A percentile compares a stretch with the other conserved stretches of the same genome.
These are phyloP conservation scores for Calonectria hawksworthii DNA, from an alignment of 2,329 filamentous ascomycete species.

Conservation along the genomic window DNA sequence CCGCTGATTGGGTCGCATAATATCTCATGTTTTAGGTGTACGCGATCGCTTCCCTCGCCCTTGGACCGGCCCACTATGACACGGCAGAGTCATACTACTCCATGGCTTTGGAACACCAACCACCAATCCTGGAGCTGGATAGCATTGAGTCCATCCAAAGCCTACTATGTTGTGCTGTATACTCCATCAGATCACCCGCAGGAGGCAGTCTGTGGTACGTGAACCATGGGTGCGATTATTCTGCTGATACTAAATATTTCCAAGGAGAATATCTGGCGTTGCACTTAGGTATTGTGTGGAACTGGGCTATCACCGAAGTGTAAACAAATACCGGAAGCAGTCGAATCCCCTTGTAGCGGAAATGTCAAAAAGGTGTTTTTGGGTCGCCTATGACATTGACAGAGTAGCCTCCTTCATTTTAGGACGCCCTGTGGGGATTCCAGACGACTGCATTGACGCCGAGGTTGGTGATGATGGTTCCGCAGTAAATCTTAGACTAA, in stretches of 20 bases:
- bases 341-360: slow-evolving; percentile 34
- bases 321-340: slow-evolving; percentile 32
- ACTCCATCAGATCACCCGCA: slow-evolving; percentile 32
- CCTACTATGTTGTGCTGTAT: slow-evolving; percentile 28
- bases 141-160: slow-evolving; percentile 36
- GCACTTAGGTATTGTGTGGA: slow-evolving; percentile 35
- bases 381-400: slow-evolving; percentile 36
- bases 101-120: slow-evolving; percentile 34
- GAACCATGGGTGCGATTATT: background rate
- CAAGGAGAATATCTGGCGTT: slow-evolving; percentile 32
- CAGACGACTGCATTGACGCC: slow-evolving; percentile 33
- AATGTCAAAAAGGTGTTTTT: slow-evolving; percentile 37
- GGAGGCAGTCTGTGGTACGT: slow-evolving; percentile 34
- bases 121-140: slow-evolving; percentile 27
- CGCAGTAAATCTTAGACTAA: background rate
- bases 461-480: slow-evolving; percentile 12
- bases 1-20: accelerated
- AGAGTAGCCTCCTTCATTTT: slow-evolving; percentile 34
- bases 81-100: slow-evolving; percentile 37
- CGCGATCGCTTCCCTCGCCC: slow-evolving; percentile 32
- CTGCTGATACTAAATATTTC: too few species aligned
- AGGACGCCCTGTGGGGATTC: slow-evolving; percentile 33
- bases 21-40: slow-evolving; percentile 19
- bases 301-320: slow-evolving; percentile 33
- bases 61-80: slow-evolving; percentile 32